These are phyloP conservation scores for Solanum acaule DNA, from an alignment of 257 asterid species.

Conservation along the genomic window DNA sequence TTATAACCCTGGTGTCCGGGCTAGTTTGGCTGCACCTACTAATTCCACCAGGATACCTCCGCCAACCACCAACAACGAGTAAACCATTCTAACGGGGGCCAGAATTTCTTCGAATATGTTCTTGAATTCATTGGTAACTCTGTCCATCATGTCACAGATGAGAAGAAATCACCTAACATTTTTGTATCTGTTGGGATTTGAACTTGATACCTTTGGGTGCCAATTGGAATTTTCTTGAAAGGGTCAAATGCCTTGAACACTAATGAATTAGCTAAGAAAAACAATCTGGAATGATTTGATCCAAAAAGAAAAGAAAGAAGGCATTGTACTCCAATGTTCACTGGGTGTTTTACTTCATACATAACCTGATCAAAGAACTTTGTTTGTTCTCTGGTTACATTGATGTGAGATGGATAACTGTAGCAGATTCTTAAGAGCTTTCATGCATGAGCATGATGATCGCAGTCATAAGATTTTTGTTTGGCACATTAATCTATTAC, in stretches of 20 bases:
- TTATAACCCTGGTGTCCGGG: neutral
- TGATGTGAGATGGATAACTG: neutral
- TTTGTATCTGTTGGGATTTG: neutral
- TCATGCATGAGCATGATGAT: neutral
- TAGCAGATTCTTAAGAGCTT: neutral
- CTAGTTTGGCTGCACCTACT: neutral
- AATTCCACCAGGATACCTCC: neutral
- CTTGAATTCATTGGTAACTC: neutral
- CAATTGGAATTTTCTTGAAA: neutral
- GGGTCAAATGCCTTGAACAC: neutral
- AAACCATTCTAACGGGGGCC: neutral
- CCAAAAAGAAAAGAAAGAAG: neutral
- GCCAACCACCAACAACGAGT: neutral
- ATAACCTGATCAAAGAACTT: neutral
- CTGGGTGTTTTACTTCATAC: neutral
- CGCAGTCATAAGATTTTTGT: neutral
- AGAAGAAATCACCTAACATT: neutral
- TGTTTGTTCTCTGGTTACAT: neutral
- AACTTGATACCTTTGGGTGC: neutral
- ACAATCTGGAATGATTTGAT: neutral
- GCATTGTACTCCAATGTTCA: neutral
- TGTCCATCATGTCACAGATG: neutral
- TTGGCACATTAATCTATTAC: neutral
- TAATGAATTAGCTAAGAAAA: neutral
- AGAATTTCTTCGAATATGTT: neutral